These are phyloP conservation scores for Penicillium sp. DNA, from an alignment of 2,329 filamentous ascomycete genomes.

Conservation along the genomic window DNA sequence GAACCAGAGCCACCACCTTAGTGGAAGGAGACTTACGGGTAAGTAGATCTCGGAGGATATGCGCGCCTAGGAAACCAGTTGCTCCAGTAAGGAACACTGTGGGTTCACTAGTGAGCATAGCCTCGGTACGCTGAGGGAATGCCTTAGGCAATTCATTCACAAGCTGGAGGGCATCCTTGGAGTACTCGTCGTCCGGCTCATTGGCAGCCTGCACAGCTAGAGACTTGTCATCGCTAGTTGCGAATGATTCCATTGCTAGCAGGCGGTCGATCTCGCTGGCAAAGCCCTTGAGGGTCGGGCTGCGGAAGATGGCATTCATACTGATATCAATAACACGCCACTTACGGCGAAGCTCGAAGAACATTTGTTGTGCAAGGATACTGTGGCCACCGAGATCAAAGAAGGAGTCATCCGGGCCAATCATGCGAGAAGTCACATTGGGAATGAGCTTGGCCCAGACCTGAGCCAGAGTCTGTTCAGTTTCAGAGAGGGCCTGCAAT, in stretches of 20 bases:
- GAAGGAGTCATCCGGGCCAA: slow-evolving; percentile 64
- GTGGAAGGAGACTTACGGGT: slow-evolving; percentile 54
- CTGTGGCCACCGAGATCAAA: slow-evolving; percentile 80
- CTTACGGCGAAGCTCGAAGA: slow-evolving; percentile 65
- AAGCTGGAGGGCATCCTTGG: slow-evolving; percentile 50
- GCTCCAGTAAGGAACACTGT: slow-evolving; percentile 83
- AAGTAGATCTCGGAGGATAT: slow-evolving; percentile 72
- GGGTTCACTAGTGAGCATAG: slow-evolving; percentile 36
- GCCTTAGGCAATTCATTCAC: slow-evolving; percentile 48
- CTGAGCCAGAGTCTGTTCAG: slow-evolving; percentile 64
- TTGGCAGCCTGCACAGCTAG: slow-evolving; percentile 42
- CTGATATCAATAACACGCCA: slow-evolving; percentile 63
- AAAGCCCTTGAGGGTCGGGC: slow-evolving; percentile 60
- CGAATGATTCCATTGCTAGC: slow-evolving; percentile 48
- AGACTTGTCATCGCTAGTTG: slow-evolving; percentile 40
- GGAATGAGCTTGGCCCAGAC: slow-evolving; percentile 72
- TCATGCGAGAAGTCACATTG: slow-evolving; percentile 64
- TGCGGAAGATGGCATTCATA: slow-evolving; percentile 68
- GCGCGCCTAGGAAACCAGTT: slow-evolving; percentile 84
- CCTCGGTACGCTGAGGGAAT: slow-evolving; percentile 37
- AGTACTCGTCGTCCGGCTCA: slow-evolving; percentile 48
- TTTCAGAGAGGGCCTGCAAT: slow-evolving; percentile 50
- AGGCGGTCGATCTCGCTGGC: slow-evolving; percentile 54
- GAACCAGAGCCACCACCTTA: slow-evolving; percentile 72
- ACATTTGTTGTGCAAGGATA: slow-evolving; percentile 75